Evolutionary conservation across 208 protist species (phyloP).

Genomic region (Angomonas deanei): DNA sequence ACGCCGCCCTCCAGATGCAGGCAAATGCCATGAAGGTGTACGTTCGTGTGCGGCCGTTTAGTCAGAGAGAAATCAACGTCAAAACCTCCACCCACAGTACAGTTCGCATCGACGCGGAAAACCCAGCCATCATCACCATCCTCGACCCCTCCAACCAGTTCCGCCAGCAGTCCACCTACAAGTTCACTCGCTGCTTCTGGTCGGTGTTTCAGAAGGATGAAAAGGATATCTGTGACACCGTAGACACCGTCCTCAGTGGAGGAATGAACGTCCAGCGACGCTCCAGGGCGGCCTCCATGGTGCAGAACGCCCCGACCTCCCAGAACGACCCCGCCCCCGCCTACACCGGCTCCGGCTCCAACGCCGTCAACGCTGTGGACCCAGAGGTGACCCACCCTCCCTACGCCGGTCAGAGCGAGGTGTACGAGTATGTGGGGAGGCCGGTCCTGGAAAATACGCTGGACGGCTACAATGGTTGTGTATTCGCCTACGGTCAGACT

Average conservation of each 20-base stretch:
- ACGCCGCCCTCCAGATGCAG: conserved; percentile 18
- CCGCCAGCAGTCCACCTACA: conserved; percentile 49
- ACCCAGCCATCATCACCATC: conserved; percentile 60
- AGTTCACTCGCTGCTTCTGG: conserved; percentile 77
- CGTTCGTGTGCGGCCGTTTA: conserved; percentile 82
- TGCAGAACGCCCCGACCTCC: conserved; percentile 8
- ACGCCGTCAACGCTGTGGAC: conserved; percentile 32
- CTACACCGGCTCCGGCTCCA: conserved; percentile 34
- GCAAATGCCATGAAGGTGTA: conserved; percentile 82
- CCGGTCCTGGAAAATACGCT: conserved; percentile 75
- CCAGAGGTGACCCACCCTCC: conserved; percentile 52
- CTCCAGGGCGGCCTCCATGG: conserved; percentile 22
- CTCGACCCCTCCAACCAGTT: conserved; percentile 60
- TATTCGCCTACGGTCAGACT: conserved; percentile 91
- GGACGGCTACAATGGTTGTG: conserved; percentile 81
- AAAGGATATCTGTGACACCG: conserved; percentile 12
- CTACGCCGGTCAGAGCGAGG: conserved; percentile 63
- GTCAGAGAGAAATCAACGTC: conserved; percentile 62
- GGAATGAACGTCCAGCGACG: conserved; percentile 38
- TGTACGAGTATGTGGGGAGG: conserved; percentile 67
- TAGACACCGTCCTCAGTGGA: conserved; percentile 32
- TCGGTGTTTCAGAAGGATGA: conserved; percentile 42
- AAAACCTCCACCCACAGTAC: conserved; percentile 42
- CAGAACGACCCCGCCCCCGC: background rate
- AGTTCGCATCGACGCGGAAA: conserved; percentile 65